Base-by-base conservation (phyloP, 2,329 filamentous ascomycete genomes). In the Pseudocercospora eumusae region DNA sequence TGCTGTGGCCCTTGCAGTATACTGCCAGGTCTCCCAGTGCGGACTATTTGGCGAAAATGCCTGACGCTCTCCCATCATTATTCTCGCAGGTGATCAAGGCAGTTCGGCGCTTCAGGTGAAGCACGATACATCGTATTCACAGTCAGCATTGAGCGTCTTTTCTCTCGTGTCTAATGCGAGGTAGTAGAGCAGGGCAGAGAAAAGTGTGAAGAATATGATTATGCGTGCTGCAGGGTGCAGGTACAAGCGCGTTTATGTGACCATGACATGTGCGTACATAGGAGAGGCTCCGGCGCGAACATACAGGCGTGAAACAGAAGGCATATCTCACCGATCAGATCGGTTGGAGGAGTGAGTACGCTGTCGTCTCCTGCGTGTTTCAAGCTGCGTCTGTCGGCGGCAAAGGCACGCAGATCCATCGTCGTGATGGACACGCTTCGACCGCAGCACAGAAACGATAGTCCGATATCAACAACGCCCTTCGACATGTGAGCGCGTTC, bases 341-440 rank as follows among this genome's bases (percentile, higher is more conserved):
- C 57, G 57, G 61, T 23, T 44, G 57, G 57, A 57, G 56, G 36
- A 55, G 44, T 56, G 49, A 50, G 13, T 13, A 40, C 21, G 53
- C 18, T 23, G 47, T 25, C 21, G 25, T 7, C 21, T 28, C 47
- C 23, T 28, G 25, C 4, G 15, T 52, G 47, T 52, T 52, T 52
- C 47, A 52, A 25, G 8, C 47, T 28, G 25, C 21, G 7, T 28
- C 31, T 10, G 13, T 56, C 28, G 53, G 53, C 21, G 31, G 53
- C 21, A 21, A 40, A 56, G 53, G 47, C 47, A 28, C 15, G 47
- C 47, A 31, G 47, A 52, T 52, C 47, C 47, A 52, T n/a, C 23
- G 11, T 52, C 47, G 21, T 11, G 15, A 28, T 18, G 23, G 47
- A 27, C 9, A 52, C 47, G 47, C 21, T 52, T 15, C 3, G 18